These are phyloP conservation scores for Globisporangium perplexum DNA, from an alignment of 352 stramenopile species.

Conservation along the genomic window DNA sequence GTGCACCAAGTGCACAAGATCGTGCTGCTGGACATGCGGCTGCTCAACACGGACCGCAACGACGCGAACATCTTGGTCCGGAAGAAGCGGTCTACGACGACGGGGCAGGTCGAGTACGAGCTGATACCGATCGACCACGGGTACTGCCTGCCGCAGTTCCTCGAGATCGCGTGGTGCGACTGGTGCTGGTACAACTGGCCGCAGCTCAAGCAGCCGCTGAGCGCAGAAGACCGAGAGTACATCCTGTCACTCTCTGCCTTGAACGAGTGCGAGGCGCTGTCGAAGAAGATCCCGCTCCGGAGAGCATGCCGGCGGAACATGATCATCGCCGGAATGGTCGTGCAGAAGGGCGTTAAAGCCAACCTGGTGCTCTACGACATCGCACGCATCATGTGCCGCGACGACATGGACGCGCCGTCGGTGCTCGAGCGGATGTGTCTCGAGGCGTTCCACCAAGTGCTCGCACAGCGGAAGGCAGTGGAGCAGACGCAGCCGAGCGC, in stretches of 20 bases:
- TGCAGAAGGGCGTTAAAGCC: conserved; percentile 70
- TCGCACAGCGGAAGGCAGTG: conserved; percentile 17
- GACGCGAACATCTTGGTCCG: conserved; percentile 96
- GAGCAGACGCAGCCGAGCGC: not conserved
- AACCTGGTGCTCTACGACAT: conserved; percentile 66
- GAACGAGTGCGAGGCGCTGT: conserved; percentile 47
- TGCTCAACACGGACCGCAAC: conserved; percentile 98
- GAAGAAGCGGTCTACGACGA: conserved; percentile 50
- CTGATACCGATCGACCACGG: conserved; percentile 99
- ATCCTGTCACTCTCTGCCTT: conserved; percentile 51
- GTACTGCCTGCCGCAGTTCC: conserved; percentile 94
- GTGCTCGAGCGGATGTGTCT: conserved; percentile 57
- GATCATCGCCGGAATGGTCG: conserved; percentile 70
- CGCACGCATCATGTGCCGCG: conserved; percentile 78
- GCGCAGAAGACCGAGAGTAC: conserved; percentile 51
- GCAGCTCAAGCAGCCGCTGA: conserved; percentile 79
- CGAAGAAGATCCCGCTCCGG: conserved; percentile 70
- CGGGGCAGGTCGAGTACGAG: conserved; percentile 73
- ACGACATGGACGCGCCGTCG: conserved; percentile 73
- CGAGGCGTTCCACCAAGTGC: conserved; percentile 63
- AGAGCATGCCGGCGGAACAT: conserved; percentile 72
- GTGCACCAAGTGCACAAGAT: conserved; percentile 97
- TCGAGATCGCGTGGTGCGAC: conserved; percentile 97
- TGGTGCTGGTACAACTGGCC: conserved; percentile 99
- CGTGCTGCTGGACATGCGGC: conserved; percentile 96